Evolutionary conservation across 192 early-diverging fungal species (phyloP).

Genomic region (Coemansia sp.): DNA sequence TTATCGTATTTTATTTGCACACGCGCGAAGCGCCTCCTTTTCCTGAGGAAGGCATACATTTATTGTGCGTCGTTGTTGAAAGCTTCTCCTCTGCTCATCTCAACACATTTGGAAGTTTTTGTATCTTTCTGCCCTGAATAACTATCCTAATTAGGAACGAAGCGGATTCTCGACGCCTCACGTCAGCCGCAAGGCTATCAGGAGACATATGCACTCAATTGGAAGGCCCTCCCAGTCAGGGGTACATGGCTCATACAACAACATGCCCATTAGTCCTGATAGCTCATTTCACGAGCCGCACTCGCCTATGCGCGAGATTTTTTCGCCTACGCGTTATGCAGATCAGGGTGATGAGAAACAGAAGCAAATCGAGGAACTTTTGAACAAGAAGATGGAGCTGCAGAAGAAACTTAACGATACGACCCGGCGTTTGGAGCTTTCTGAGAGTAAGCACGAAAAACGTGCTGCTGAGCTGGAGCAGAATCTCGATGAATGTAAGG

Average conservation of each 20-base stretch:
- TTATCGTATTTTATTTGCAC: background rate
- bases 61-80: background rate
- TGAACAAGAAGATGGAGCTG: slow-evolving; percentile 32
- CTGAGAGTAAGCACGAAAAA: slow-evolving; percentile 37
- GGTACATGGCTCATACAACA: slow-evolving; percentile 1
- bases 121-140: background rate
- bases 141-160: slow-evolving; percentile 25
- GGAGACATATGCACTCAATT: slow-evolving; percentile 17
- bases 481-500: slow-evolving; percentile 40
- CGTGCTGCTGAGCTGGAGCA: slow-evolving; percentile 20
- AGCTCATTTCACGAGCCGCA: slow-evolving; percentile 23
- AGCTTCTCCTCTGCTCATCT: background rate
- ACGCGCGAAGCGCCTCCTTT: background rate
- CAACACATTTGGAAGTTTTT: background rate
- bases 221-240: slow-evolving; percentile 9
- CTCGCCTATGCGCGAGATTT: slow-evolving; percentile 12
- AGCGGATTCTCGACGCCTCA: slow-evolving; percentile 41
- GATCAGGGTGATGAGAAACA: slow-evolving; percentile 13
- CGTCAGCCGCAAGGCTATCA: slow-evolving; percentile 30
- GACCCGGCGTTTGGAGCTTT: slow-evolving; percentile 31
- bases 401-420: slow-evolving; percentile 26
- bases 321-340: slow-evolving; percentile 27
- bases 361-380: slow-evolving; percentile 22
- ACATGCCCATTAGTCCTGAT: slow-evolving; percentile 30
- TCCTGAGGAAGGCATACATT: background rate